These are phyloP conservation scores for Crithidia expoeki DNA, from an alignment of 208 protist species.

Conservation along the genomic window DNA sequence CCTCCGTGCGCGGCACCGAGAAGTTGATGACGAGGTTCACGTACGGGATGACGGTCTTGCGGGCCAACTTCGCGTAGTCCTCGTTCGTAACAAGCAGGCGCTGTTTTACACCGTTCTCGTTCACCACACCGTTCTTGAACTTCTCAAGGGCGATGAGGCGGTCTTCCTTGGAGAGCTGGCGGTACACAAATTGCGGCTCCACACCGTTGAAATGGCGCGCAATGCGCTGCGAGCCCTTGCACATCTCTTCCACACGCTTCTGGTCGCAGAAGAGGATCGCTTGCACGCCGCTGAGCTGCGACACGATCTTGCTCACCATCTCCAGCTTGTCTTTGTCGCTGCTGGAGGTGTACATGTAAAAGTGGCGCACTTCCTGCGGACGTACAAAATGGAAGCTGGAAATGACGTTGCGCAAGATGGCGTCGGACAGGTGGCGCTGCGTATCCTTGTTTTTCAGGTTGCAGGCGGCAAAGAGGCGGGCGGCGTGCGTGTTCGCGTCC, in stretches of 20 bases:
- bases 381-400: conserved; percentile 83
- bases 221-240: conserved; percentile 56
- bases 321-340: conserved; percentile 86
- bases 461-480: conserved; percentile 66
- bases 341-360: conserved; percentile 60
- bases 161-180: conserved; percentile 73
- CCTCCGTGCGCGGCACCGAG: conserved; percentile 74
- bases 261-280: conserved; percentile 88
- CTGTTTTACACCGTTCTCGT: conserved; percentile 81
- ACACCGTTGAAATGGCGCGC: conserved; percentile 82
- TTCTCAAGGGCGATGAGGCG: conserved; percentile 73
- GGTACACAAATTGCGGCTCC: conserved; percentile 80
- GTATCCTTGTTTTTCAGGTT: conserved; percentile 84
- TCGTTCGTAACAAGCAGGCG: conserved; percentile 91
- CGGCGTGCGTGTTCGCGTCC: conserved; percentile 71
- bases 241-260: conserved; percentile 85
- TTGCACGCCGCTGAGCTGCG: conserved; percentile 88
- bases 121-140: conserved; percentile 87
- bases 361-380: conserved; percentile 83
- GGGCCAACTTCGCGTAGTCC: conserved; percentile 91
- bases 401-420: conserved; percentile 72
- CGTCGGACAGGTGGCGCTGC: conserved; percentile 67
- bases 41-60: conserved; percentile 87
- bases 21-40: conserved; percentile 93
- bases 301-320: conserved; percentile 77